A percentile compares a stretch with the other conserved stretches of the same genome.
Evolutionary conservation across 305 asterid genomes (phyloP).

Genomic region (Ruellia speciosa): DNA sequence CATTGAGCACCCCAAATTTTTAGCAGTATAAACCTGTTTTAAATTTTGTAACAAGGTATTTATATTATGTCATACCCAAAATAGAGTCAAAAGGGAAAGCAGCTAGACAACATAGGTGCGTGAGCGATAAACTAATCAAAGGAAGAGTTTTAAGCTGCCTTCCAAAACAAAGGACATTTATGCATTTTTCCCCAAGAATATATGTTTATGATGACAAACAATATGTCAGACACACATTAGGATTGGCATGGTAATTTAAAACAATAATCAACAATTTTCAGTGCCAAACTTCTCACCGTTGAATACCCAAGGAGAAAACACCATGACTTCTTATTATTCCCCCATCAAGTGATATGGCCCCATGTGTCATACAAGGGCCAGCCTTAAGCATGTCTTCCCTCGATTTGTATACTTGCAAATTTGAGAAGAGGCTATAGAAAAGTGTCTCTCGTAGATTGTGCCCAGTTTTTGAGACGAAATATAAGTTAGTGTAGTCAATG

Average conservation of each 20-base stretch:
- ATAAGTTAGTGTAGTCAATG: slow-evolving; percentile 38
- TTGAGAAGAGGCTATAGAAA: slow-evolving; percentile 61
- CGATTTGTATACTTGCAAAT: slow-evolving; percentile 66
- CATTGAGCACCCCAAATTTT: too few species aligned
- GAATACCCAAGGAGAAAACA: slow-evolving; percentile 39
- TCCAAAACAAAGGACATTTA: too few species aligned
- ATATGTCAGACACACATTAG: neutral
- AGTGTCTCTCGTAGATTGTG: slow-evolving; percentile 68
- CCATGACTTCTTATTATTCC: slow-evolving; percentile 53
- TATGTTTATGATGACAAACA: neutral
- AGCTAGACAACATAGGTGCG: too few species aligned
- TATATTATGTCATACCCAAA: too few species aligned
- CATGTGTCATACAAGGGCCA: slow-evolving; percentile 36
- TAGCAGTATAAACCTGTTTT: too few species aligned
- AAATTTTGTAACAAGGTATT: too few species aligned
- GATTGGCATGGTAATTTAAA: neutral
- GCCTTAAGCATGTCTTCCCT: slow-evolving; percentile 68
- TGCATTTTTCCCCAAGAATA: too few species aligned
- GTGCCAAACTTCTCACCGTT: slow-evolving; percentile 36
- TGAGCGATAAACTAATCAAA: too few species aligned
- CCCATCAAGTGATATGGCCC: slow-evolving; percentile 83
- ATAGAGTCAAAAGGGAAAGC: too few species aligned
- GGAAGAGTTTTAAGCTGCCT: too few species aligned
- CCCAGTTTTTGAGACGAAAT: slow-evolving; percentile 33
- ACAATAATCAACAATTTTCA: neutral